Conservation (phyloP, 148 eudicot genomes). For the Vaccinium darrowii region DNA sequence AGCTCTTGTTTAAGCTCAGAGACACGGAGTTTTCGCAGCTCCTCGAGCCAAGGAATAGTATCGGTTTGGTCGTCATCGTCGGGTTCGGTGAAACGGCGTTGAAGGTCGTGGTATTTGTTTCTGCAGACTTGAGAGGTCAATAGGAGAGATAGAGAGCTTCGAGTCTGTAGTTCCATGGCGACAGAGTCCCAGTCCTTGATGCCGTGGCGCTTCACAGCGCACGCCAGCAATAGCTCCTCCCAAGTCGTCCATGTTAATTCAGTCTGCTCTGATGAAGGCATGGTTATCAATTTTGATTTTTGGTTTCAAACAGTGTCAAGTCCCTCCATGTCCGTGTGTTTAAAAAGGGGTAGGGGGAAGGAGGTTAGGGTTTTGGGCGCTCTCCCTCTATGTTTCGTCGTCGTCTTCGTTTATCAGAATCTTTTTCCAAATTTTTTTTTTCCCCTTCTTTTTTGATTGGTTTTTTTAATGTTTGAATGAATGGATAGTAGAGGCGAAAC, state of each 20-base stretch:
- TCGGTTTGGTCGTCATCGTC: not conserved
- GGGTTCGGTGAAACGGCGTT: conserved; percentile 23
- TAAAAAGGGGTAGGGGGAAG: not conserved
- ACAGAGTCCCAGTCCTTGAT: conserved; percentile 32
- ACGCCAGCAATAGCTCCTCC: conserved; percentile 46
- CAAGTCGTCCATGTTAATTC: conserved; percentile 33
- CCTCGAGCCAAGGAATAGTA: conserved; percentile 30
- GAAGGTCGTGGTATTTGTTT: conserved; percentile 25
- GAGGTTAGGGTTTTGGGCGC: conserved; percentile 1
- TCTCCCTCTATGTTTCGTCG: not conserved
- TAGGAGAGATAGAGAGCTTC: conserved; percentile 16
- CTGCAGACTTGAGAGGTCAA: conserved; percentile 29
- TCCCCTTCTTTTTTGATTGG: not conserved
- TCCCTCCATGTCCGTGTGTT: conserved; percentile 14
- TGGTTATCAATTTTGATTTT: not conserved
- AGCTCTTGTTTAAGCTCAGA: conserved; percentile 39
- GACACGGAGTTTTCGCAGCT: conserved; percentile 34
- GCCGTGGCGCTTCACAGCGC: conserved; percentile 46
- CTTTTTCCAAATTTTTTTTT: not conserved
- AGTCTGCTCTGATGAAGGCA: not conserved
- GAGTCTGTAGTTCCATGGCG: conserved; percentile 35
- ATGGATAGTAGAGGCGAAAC: not conserved
- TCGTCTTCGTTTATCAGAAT: not conserved
- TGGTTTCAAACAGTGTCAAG: conserved; percentile 6
- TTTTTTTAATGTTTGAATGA: not conserved